phyloP scores from a whole-genome alignment of 2,329 filamentous ascomycete species.

The Macrophomina phaseolina region DNA sequence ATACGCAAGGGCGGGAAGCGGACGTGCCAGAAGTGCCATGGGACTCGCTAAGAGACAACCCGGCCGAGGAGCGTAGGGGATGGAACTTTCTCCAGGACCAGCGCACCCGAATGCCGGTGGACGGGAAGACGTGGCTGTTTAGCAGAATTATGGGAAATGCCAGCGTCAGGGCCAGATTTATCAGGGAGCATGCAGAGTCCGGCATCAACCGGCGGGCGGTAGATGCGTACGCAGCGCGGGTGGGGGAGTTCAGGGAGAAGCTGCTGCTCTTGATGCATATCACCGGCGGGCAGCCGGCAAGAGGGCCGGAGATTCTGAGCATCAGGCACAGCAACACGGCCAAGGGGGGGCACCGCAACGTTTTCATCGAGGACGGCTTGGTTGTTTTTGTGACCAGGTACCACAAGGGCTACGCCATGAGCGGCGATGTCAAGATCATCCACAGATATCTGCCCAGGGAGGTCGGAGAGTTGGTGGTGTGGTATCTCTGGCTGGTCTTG shows the following conservation, averaged over 20 bases:
- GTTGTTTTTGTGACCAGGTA: conserved; percentile 34
- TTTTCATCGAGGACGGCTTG: conserved; percentile 35
- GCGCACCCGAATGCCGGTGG: conserved; percentile 9
- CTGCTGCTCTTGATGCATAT: conserved; percentile 33
- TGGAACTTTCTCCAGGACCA: conserved; percentile 31
- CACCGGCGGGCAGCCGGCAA: conserved; percentile 30
- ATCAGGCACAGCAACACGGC: too few relatives aligned
- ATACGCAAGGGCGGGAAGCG: not conserved
- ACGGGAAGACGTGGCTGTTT: not conserved
- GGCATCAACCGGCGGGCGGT: not conserved
- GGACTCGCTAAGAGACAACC: conserved; percentile 28
- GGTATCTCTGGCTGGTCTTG: conserved; percentile 33
- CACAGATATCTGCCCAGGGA: conserved; percentile 36
- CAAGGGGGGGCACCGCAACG: conserved; percentile 24
- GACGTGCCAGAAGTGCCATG: not conserved
- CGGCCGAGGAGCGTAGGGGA: conserved; percentile 21
- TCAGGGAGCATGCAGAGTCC: too few relatives aligned
- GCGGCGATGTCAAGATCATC: conserved; percentile 35
- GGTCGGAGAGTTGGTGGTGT: conserved; percentile 34
- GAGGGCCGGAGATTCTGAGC: conserved; percentile 33
- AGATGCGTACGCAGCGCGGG: not conserved
- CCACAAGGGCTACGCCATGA: conserved; percentile 33
- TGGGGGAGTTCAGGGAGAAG: conserved; percentile 29
- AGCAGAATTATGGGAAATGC: not conserved
- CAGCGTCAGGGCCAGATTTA: not conserved